Base-by-base conservation (phyloP, 257 asterid genomes). In the Scutellaria minor region DNA sequence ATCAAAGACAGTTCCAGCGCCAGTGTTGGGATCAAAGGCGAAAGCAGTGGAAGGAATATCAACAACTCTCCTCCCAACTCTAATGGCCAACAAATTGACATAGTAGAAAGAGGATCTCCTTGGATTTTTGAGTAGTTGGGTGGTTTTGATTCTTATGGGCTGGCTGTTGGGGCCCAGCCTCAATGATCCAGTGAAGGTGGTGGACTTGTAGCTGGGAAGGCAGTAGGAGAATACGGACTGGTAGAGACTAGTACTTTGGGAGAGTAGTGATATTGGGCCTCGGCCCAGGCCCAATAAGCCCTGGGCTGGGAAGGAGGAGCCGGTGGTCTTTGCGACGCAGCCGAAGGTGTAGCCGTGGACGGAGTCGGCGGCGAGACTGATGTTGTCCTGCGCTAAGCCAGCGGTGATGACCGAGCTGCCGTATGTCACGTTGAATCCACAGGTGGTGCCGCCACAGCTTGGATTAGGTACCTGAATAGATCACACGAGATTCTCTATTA, bases 1-100 rank as follows among this genome's bases (percentile, higher is more conserved):
- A 83, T 92, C 98, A 48, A 92, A 80, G 18, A 92, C 75, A 0
- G 98, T 86, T 57, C 96, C 98, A 0, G 91, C 92, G 1, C 98
- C 98, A 42, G 90, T 80, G 61, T 72, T 79, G 39, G 98, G 84
- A 40, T 92, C 79, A 55, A 82, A 86, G 0, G 89, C 86, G 44
- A 92, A 72, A 10, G 96, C 92, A 2, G 70, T 50, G 0, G 90
- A 77, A 7, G 96, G 92, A 45, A 90, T 85, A 6, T 57, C 47
- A 1, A 86, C 90, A n/a, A 84, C 66, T 66, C 57, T 66, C 9
- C 75, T 52, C 13, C 92, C 96, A 50, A 92, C 94, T 61, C 73
- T 84, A 20, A 92, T 86, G 2, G 85, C 96, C 75, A 81, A 9
- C 51, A 92, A 79, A 71, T 78, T 86, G 8, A 92, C 96, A 60